Percentiles rank a stretch among this genome's conserved stretches.
phyloP scores from a whole-genome alignment of 2,329 filamentous ascomycete species.

The Dothistroma septosporum region DNA sequence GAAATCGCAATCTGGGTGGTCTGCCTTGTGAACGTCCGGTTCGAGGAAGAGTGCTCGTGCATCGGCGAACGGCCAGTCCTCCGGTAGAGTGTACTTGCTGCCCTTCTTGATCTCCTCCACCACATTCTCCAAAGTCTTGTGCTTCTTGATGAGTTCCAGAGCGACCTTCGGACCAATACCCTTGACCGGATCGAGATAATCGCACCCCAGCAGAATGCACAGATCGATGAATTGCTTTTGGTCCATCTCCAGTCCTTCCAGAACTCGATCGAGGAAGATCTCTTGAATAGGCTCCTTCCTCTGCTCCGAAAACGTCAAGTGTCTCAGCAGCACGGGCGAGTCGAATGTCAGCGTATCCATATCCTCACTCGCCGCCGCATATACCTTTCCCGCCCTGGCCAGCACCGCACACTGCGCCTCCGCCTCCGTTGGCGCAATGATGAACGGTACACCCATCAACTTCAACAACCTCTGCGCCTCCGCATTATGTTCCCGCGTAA shows the following conservation, averaged over 20 bases:
- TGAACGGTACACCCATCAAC: slow-evolving; percentile 93
- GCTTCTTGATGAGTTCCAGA: slow-evolving; percentile 87
- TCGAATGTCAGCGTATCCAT: slow-evolving; percentile 99
- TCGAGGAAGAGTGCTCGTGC: slow-evolving; percentile 88
- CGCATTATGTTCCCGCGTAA: slow-evolving; percentile 93
- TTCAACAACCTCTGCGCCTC: slow-evolving; percentile 89
- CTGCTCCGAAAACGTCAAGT: slow-evolving; percentile 95
- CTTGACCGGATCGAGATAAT: slow-evolving; percentile 94
- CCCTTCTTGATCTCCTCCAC: slow-evolving; percentile 72
- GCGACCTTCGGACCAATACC: slow-evolving; percentile 91
- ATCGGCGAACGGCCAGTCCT: slow-evolving; percentile 95
- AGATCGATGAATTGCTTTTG: slow-evolving; percentile 90
- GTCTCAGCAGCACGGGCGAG: slow-evolving; percentile 80
- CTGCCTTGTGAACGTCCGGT: slow-evolving; percentile 79
- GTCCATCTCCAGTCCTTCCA: slow-evolving; percentile 86
- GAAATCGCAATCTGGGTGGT: slow-evolving; percentile 86
- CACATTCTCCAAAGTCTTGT: slow-evolving; percentile 81
- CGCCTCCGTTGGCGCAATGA: slow-evolving; percentile 92
- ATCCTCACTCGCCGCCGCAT: slow-evolving; percentile 92
- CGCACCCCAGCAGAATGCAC: slow-evolving; percentile 94
- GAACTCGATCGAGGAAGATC: slow-evolving; percentile 79
- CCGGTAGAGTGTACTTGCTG: slow-evolving; percentile 80
- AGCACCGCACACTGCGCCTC: slow-evolving; percentile 94
- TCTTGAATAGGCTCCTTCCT: slow-evolving; percentile 97
- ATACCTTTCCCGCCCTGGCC: slow-evolving; percentile 88